Base-by-base conservation (phyloP, 371 early-diverging fungal species). In the Rhizopus microsporus region DNA sequence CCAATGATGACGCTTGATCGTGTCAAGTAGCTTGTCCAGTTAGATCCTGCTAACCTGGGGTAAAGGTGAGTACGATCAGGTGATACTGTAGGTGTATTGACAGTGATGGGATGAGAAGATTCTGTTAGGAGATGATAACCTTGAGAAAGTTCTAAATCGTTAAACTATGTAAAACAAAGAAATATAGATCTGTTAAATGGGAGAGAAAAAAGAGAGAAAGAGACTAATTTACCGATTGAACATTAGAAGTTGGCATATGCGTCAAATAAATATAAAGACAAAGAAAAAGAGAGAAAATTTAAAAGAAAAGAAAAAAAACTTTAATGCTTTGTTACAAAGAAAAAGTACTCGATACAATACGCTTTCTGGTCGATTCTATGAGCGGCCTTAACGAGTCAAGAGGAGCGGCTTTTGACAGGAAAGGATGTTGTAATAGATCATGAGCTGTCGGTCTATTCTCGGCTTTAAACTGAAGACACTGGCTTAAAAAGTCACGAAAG, bases 381-480 rank as follows among this genome's bases (percentile, higher is more conserved):
- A 65, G 37, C 0, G 65, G 65, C 33, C 44, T 15, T 7, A 65
- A 50, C 1, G 38, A 44, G 42, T 13, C 4, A 3, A 51, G 16
- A 29, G 71, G 68, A 0, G 45, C 53, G 0, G 65, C 68, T 40
- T 59, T 68, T 4, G 40, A 45, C 10, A 73, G 29, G 17, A 73
- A 73, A 10, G 69, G 67, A 44, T 73, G 69, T 38, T 60, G 53
- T 44, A 67, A n/a, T 49, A 95, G 69, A 63, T 95, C 94, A 32
- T 76, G 84, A 16, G 90, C 83, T 1, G 83, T 82, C 5, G 94
- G 88, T 54, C 97, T 80, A 58, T 84, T 86, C 55, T 81, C 75
- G 31, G 90, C 88, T 62, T 95, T 93, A 16, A 95, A 92, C 58
- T 88, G 87, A 56, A 96, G 69, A 57, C 92, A 91, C 45, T 82